Evolutionary conservation across 129 eudicot species (phyloP).

Genomic region (Rutidosis leptorrhynchoides): DNA sequence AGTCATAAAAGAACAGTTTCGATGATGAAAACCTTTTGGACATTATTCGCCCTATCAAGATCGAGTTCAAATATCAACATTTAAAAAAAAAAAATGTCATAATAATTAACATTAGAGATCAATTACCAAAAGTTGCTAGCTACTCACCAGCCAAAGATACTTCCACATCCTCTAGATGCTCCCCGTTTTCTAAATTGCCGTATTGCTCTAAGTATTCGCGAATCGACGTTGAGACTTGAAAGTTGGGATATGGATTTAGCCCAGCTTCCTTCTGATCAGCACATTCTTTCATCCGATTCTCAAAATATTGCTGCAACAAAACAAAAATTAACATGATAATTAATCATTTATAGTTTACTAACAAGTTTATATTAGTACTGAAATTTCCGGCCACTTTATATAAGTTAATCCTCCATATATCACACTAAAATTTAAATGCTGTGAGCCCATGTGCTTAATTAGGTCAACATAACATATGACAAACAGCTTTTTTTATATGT

Average conservation of each 20-base stretch:
- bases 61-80: slow-evolving; percentile 14
- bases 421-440: neutral
- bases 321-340: neutral
- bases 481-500: neutral
- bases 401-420: neutral
- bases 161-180: slow-evolving; percentile 64
- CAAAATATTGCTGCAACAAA: slow-evolving; percentile 80
- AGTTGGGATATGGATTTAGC: slow-evolving; percentile 81
- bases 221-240: slow-evolving; percentile 46
- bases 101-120: neutral
- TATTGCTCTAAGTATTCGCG: slow-evolving; percentile 60
- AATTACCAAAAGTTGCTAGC: too few relatives aligned
- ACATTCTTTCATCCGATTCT: slow-evolving; percentile 66
- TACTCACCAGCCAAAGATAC: slow-evolving; percentile 69
- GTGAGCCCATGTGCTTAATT: too few relatives aligned
- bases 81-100: neutral
- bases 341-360: neutral
- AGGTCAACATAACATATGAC: too few relatives aligned
- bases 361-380: neutral
- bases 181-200: slow-evolving; percentile 53
- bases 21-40: slow-evolving; percentile 76
- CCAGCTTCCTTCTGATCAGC: slow-evolving; percentile 72
- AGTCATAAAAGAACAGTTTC: slow-evolving; percentile 82
- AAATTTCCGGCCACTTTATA: neutral
- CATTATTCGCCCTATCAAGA: slow-evolving; percentile 70